Evolutionary conservation across 352 stramenopile genomes (phyloP).

Genomic region (Elongisporangium anandrum): DNA sequence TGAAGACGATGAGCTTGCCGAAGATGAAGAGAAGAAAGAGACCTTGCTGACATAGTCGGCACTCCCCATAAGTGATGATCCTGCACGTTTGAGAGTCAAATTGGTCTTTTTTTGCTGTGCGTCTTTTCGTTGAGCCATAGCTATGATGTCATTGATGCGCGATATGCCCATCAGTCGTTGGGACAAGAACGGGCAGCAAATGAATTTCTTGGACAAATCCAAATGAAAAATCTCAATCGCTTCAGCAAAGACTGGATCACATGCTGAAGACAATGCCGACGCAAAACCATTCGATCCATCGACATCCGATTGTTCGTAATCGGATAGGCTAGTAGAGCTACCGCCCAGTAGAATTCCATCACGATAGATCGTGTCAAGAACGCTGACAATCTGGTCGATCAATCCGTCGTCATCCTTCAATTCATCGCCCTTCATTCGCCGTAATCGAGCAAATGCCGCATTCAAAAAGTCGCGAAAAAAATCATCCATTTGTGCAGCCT

Average conservation of each 20-base stretch:
- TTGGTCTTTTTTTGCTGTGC: slow-evolving; percentile 58
- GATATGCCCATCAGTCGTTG: slow-evolving; percentile 70
- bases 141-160: slow-evolving; percentile 71
- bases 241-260: slow-evolving; percentile 55
- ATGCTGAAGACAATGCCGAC: slow-evolving; percentile 5
- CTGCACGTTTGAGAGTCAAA: slow-evolving; percentile 29
- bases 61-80: slow-evolving; percentile 4
- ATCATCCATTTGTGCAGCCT: slow-evolving; percentile 49
- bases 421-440: slow-evolving; percentile 60
- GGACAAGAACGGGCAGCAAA: slow-evolving; percentile 79
- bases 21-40: slow-evolving; percentile 8
- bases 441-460: slow-evolving; percentile 59
- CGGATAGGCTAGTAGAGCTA: not conserved
- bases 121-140: slow-evolving; percentile 69
- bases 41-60: not conserved
- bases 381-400: slow-evolving; percentile 65
- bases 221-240: slow-evolving; percentile 80
- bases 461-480: slow-evolving; percentile 82
- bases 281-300: slow-evolving; percentile 13
- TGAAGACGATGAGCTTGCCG: slow-evolving; percentile 15
- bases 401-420: slow-evolving; percentile 80
- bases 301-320: slow-evolving; percentile 16
- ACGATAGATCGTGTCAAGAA: slow-evolving; percentile 67
- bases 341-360: slow-evolving; percentile 52
- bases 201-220: slow-evolving; percentile 81